Base-by-base conservation (phyloP, 1,284 basidiomycete species). In the Pseudozyma hubeiensis region DNA sequence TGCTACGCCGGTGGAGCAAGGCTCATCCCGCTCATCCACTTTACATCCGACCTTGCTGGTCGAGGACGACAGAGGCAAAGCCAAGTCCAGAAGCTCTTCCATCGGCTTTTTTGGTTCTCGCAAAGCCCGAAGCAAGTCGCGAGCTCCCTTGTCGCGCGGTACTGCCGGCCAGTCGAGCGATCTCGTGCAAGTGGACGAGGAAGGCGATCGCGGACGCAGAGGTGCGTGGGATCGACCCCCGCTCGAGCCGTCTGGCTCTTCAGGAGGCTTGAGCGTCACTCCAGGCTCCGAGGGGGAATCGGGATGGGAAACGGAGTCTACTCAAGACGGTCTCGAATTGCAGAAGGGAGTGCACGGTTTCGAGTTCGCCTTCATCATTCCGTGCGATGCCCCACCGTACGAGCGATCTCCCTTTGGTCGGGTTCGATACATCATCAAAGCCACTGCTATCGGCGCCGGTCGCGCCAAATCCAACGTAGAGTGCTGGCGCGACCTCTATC, bases 261-360 rank as follows among this genome's bases (percentile, higher is more conserved):
- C 60, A 0, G 57, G 60, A 16, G 50, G 48, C 2, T 40, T 64
- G 7, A 64, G 55, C 5, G 53, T 67, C 41, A 61, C 68, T 4
- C 75, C 71, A 8, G 69, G 69, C 5, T 75, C 73, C 10, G 70
- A 69, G 55, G 35, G 47, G 3, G 68, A 68, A 16, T 48, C 48
- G 17, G 68, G 63, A 1, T 68, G 58, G 53, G 70, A 78, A 31
- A 63, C 56, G 3, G 70, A 67, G 33, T 57, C 62, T 10, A 37
- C 48, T 6, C 74, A 76, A 17, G 64, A 76, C n/a, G 82, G 82
- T 1, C 50, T 84, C 1, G 78, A 79, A 34, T 66, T 84, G 33
- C 70, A 67, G 17, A 83, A 82, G 40, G 82, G 82, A n/a, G 81
- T 84, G 4, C 82, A 84, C 52, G 81, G 81, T n/a, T 84, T 84